Evolutionary conservation across 345 rosid species (phyloP).

Genomic region (Moricandia moricandioides): DNA sequence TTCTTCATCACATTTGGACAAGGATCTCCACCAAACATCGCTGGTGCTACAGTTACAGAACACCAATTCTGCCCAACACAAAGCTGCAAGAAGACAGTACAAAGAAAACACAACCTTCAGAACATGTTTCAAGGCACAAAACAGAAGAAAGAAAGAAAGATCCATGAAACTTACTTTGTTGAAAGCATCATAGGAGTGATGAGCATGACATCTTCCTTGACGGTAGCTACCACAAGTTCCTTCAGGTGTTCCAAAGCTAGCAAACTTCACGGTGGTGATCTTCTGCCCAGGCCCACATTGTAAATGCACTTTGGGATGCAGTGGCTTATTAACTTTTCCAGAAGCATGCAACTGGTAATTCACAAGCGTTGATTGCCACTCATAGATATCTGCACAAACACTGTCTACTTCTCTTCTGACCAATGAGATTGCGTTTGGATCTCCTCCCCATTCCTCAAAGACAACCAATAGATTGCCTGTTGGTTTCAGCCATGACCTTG

Average conservation of each 20-base stretch:
- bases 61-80: slow-evolving; percentile 90
- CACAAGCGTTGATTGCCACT: slow-evolving; percentile 93
- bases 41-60: slow-evolving; percentile 91
- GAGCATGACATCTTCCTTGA: slow-evolving; percentile 86
- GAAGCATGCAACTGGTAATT: slow-evolving; percentile 82
- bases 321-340: slow-evolving; percentile 72
- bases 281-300: slow-evolving; percentile 79
- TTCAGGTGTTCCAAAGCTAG: slow-evolving; percentile 92
- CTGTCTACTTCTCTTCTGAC: slow-evolving; percentile 82
- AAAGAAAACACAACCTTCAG: not conserved
- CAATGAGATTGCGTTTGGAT: slow-evolving; percentile 80
- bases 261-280: slow-evolving; percentile 76
- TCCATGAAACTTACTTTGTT: slow-evolving; percentile 53
- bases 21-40: slow-evolving; percentile 94
- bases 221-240: slow-evolving; percentile 89
- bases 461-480: slow-evolving; percentile 83
- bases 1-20: slow-evolving; percentile 89
- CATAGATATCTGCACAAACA: slow-evolving; percentile 82
- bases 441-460: slow-evolving; percentile 98
- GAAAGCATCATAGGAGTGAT: slow-evolving; percentile 91
- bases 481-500: slow-evolving; percentile 79
- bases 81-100: slow-evolving; percentile 51
- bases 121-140: not conserved
- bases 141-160: slow-evolving; percentile 1
- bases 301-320: slow-evolving; percentile 85